A percentile compares a stretch with the other conserved stretches of the same genome.
Conservation (phyloP, 257 asterid species). For the Capsicum chinense region DNA sequence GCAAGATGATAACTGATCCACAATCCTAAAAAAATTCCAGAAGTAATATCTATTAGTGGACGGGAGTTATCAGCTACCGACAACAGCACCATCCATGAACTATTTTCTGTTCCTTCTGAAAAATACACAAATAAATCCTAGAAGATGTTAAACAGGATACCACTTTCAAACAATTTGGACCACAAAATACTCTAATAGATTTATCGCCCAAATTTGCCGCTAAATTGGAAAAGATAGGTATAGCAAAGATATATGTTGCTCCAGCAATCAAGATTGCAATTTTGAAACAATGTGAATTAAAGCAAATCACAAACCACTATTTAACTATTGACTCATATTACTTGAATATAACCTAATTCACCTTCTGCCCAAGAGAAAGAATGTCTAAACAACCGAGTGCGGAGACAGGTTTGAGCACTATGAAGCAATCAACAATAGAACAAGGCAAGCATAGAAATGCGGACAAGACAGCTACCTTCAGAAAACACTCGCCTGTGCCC, state of each 20-base stretch:
- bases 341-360: slow-evolving; percentile 1
- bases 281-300: neutral
- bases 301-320: neutral
- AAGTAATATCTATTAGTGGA: neutral
- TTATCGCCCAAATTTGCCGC: too few relatives aligned
- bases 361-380: slow-evolving; percentile 10
- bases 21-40: neutral
- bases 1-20: slow-evolving; percentile 4
- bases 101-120: too few relatives aligned
- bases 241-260: too few relatives aligned
- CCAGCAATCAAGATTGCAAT: too few relatives aligned
- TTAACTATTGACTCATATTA: neutral
- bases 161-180: too few relatives aligned
- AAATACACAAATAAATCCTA: too few relatives aligned
- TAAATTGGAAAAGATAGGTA: too few relatives aligned
- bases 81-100: too few relatives aligned
- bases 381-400: neutral
- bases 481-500: slow-evolving; percentile 75
- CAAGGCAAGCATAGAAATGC: neutral
- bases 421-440: slow-evolving; percentile 18
- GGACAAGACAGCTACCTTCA: slow-evolving; percentile 55
- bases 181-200: too few relatives aligned
- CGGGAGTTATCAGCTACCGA: too few relatives aligned
- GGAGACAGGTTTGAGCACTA: neutral
- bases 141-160: too few relatives aligned